Conservation (phyloP, 768 basidiomycete genomes). For the Tylopilus plumbeoviolaceoides region DNA sequence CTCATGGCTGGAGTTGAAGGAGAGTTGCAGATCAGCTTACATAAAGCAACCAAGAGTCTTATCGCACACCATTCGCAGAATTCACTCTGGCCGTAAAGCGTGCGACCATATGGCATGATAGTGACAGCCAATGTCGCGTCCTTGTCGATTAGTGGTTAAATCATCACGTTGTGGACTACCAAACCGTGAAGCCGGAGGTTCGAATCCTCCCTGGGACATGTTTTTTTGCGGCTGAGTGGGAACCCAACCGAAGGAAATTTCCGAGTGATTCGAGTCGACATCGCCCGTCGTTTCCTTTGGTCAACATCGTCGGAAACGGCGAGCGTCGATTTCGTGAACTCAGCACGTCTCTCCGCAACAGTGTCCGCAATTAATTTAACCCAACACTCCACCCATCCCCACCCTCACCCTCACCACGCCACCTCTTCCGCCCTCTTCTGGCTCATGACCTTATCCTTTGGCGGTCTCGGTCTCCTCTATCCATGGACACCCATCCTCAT, state of each 20-base stretch:
- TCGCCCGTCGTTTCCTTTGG: conserved; percentile 2
- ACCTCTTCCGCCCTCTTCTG: conserved; percentile 43
- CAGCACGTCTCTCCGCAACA: conserved; percentile 30
- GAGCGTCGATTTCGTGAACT: conserved; percentile 4
- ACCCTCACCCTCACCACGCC: conserved; percentile 32
- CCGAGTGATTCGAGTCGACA: conserved; percentile 13
- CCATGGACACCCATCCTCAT: conserved; percentile 51
- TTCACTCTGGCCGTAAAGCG: not conserved
- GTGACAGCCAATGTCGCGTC: conserved; percentile 11
- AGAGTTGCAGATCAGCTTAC: conserved; percentile 1
- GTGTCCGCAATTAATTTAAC: conserved; percentile 37
- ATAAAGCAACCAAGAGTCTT: not conserved
- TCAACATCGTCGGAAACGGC: conserved; percentile 15
- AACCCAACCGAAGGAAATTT: too few species aligned
- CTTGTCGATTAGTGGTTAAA: conserved; percentile 45
- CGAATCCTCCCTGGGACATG: conserved; percentile 36
- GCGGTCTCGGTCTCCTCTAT: conserved; percentile 57
- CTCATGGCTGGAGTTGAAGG: conserved; percentile 45
- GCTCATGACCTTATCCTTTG: conserved; percentile 64
- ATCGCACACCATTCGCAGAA: conserved; percentile 24
- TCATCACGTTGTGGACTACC: conserved; percentile 38
- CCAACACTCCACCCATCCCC: conserved; percentile 28
- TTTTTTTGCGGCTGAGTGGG: not conserved
- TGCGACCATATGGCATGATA: not conserved
- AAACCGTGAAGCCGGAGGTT: conserved; percentile 39